Evolutionary conservation across 164 flowering plant genomes (phyloP).

Genomic region (Annona cherimola): DNA sequence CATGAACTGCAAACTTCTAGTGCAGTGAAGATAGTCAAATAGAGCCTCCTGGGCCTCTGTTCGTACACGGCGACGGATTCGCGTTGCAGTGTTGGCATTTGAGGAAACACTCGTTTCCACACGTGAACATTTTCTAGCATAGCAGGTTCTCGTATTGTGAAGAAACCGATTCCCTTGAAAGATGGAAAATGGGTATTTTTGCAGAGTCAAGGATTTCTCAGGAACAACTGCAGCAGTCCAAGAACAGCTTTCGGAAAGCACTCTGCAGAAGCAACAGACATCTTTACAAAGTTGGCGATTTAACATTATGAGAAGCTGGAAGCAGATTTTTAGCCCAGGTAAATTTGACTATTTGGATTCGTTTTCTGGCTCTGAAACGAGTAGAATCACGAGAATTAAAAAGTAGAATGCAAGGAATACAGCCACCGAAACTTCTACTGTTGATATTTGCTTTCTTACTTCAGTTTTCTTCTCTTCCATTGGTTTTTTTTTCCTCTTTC

Average conservation of each 20-base stretch:
- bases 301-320: not conserved
- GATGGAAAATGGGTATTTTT: not conserved
- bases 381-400: no score
- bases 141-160: slow-evolving; percentile 1
- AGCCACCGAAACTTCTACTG: not conserved
- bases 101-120: not conserved
- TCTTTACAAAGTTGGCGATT: not conserved
- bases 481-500: not conserved
- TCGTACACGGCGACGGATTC: slow-evolving; percentile 8
- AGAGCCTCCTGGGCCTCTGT: slow-evolving; percentile 49
- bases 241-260: not conserved
- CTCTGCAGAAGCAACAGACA: not conserved
- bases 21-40: slow-evolving; percentile 65
- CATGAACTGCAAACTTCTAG: slow-evolving; percentile 46
- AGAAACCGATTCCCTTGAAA: not conserved
- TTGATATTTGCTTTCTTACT: not conserved
- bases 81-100: not conserved
- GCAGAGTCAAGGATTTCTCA: not conserved
- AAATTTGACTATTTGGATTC: not conserved
- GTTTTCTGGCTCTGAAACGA: not conserved
- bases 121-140: not conserved
- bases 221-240: not conserved
- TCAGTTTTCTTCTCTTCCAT: not conserved
- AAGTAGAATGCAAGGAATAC: not conserved
- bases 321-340: not conserved